Percentiles rank a stretch among this genome's conserved stretches.
phyloP scores from a whole-genome alignment of 2,329 filamentous ascomycete genomes.

The Alternaria longipes region DNA sequence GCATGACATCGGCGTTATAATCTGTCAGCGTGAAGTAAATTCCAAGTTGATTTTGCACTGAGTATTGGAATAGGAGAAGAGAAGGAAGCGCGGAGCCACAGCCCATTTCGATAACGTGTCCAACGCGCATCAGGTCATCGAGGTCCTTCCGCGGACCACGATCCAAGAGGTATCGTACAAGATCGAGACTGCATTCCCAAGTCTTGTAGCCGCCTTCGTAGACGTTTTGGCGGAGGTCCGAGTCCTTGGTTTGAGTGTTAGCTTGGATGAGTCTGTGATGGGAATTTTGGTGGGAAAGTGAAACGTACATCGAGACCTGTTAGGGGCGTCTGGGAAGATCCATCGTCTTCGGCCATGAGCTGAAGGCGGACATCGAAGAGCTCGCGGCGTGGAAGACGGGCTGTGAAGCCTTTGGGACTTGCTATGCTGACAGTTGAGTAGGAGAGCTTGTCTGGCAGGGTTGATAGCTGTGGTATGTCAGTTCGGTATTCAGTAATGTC shows the following conservation, averaged over 20 bases:
- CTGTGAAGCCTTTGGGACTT: constrained; percentile 64
- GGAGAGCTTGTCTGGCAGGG: constrained; percentile 77
- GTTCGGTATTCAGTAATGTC: background rate
- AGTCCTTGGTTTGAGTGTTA: constrained; percentile 48
- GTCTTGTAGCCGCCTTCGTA: constrained; percentile 92
- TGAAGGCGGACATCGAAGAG: constrained; percentile 84
- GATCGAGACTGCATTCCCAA: constrained; percentile 85
- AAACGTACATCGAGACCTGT: constrained; percentile 40
- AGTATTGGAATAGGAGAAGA: constrained; percentile 73
- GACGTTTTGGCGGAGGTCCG: constrained; percentile 81
- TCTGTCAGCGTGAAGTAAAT: constrained; percentile 75
- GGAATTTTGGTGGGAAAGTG: background rate
- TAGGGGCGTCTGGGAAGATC: constrained; percentile 37
- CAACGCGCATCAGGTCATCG: constrained; percentile 58
- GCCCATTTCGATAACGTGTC: constrained; percentile 70
- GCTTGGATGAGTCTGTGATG: background rate
- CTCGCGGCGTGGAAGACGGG: constrained; percentile 75
- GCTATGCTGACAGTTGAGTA: constrained; percentile 70
- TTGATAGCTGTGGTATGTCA: constrained; percentile 55
- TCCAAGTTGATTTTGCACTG: constrained; percentile 57
- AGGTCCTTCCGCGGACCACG: constrained; percentile 59
- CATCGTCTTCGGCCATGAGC: constrained; percentile 74
- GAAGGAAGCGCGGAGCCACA: constrained; percentile 81
- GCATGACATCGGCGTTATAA: constrained; percentile 80
- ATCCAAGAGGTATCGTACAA: constrained; percentile 71